Evolutionary conservation across 1,284 basidiomycete genomes (phyloP).

Genomic region (Marasmius oreades): DNA sequence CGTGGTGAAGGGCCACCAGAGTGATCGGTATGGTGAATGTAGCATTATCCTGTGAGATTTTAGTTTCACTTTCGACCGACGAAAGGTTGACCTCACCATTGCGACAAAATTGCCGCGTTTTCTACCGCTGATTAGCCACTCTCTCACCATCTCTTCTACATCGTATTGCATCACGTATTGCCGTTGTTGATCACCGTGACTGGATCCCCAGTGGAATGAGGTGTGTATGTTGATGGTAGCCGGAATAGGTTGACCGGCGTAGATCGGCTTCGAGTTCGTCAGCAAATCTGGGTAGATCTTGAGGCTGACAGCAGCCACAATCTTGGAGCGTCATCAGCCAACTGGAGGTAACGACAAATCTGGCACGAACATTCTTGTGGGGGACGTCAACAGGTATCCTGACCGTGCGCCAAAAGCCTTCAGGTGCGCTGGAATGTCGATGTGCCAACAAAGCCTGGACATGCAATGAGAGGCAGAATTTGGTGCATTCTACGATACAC

Average conservation of each 20-base stretch:
- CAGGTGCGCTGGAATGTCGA: constrained; percentile 32
- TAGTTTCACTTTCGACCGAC: constrained; percentile 6
- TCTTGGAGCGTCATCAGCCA: constrained; percentile 35
- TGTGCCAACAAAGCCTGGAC: constrained; percentile 39
- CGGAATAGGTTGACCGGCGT: constrained; percentile 77
- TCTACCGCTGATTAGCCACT: constrained; percentile 81
- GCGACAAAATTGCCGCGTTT: constrained; percentile 77
- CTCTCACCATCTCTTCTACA: constrained; percentile 68
- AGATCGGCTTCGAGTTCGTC: constrained; percentile 42
- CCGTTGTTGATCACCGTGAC: constrained; percentile 36
- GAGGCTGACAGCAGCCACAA: constrained; percentile 67
- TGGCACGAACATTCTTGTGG: constrained; percentile 63
- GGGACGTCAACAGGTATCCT: constrained; percentile 82
- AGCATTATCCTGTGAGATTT: constrained; percentile 46
- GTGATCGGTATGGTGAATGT: constrained; percentile 59
- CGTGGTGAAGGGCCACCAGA: constrained; percentile 76
- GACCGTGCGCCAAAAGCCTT: constrained; percentile 62
- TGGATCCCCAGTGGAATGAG: constrained; percentile 70
- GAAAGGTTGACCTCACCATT: constrained; percentile 37
- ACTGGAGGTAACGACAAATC: background rate
- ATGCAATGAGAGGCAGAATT: constrained; percentile 8
- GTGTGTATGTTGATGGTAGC: constrained; percentile 61
- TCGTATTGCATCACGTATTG: constrained; percentile 67
- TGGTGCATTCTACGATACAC: background rate
- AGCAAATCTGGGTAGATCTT: constrained; percentile 30